Base-by-base conservation (phyloP, 163 green algal species). In the Coccomyxa subellipsoidea region DNA sequence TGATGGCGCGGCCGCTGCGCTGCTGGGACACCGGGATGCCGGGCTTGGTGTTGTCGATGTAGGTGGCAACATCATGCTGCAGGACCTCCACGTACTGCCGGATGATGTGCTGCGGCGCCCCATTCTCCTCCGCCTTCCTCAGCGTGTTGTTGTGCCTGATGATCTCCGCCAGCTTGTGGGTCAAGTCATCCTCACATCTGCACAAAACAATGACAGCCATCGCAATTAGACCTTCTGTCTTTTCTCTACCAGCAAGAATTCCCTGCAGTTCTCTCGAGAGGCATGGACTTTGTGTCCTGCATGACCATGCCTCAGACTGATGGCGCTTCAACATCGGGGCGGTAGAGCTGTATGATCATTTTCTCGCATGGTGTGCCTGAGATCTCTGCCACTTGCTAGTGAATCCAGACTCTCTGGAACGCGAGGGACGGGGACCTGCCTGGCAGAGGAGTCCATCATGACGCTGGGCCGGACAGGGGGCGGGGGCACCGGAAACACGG, bases 1-100 rank as follows among this genome's bases (percentile, higher is more conserved):
- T 98, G 90, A 99, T 97, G 69, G 97, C 95, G 31, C 94, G 87
- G 36, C 86, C 85, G 7, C 39, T 78, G 38, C 85, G 79, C 83
- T 93, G 89, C 76, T 87, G 85, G 21, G 89, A 83, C 32, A 89
- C 83, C 54, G 92, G 91, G 78, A 93, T 81, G 0, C 96, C 96
- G 1, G 97, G 95, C n/a, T 97, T 88, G 25, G 95, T 96, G 92
- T 99, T 99, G 91, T 99, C 95, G 37, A 99, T 92, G 89, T 97
- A 98, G 15, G 96, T 98, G 38, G 93, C 97, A 85, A 99, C 93
- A 90, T 99, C 95, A 86, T 97, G 98, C 89, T 99, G 89, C 86
- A 98, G 87, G 81, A 97, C 90, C 80, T 92, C 84, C 7, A 89
- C 88, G 85, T 94, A 96, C 88, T 98, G 92, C 72, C 88, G 75